These are phyloP conservation scores for Massariosphaeria phaeospora DNA, from an alignment of 495 filamentous ascomycete species.

Conservation along the genomic window DNA sequence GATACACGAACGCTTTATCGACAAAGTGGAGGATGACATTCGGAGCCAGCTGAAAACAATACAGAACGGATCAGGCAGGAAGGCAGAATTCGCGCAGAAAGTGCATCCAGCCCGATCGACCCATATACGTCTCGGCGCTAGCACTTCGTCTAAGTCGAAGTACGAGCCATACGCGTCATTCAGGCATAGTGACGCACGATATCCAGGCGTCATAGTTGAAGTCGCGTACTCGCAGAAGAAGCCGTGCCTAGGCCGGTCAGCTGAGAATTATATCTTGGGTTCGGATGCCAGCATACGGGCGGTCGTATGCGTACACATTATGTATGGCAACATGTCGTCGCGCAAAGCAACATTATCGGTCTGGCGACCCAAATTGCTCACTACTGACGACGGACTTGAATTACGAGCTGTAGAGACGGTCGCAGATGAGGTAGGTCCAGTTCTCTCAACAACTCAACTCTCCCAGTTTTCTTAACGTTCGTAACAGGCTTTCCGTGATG, in stretches of 20 bases:
- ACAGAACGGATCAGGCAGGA: constrained; percentile 14
- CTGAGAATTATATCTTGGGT: constrained; percentile 9
- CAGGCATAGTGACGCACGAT: constrained; percentile 15
- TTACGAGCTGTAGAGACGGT: constrained; percentile 6
- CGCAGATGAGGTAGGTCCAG: background rate
- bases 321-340: constrained; percentile 1
- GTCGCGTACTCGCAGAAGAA: constrained; percentile 21
- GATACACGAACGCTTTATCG: constrained; percentile 21
- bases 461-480: background rate
- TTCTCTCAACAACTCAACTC: background rate
- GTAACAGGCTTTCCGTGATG: background rate
- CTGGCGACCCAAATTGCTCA: background rate
- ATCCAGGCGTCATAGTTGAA: constrained; percentile 6
- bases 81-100: constrained; percentile 18
- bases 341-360: constrained; percentile 10
- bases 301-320: constrained; percentile 1
- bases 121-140: constrained; percentile 4
- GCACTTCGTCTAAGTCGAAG: constrained; percentile 6
- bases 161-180: constrained; percentile 12
- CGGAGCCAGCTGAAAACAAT: constrained; percentile 23
- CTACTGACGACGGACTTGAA: constrained; percentile 1
- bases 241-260: constrained; percentile 7
- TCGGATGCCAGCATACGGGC: constrained; percentile 6
- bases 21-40: constrained; percentile 21
- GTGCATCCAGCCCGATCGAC: constrained; percentile 24